phyloP scores from a whole-genome alignment of 2,329 filamentous ascomycete species.

The Fusarium proliferatum region DNA sequence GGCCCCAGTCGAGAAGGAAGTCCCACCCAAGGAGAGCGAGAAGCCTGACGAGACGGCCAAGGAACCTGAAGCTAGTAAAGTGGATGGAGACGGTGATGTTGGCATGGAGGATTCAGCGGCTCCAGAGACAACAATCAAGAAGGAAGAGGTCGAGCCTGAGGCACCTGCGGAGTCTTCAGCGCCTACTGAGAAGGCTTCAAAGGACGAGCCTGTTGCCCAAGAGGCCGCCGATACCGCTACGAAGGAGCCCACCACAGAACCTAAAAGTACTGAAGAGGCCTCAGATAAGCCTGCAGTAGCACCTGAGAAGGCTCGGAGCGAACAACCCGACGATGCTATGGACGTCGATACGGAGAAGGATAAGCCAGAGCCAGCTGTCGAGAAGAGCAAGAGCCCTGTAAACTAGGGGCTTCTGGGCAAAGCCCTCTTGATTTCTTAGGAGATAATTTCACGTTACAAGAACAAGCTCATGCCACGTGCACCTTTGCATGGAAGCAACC shows the following conservation, averaged over 20 bases:
- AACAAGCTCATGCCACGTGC: constrained; percentile 20
- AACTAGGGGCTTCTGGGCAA: constrained; percentile 23
- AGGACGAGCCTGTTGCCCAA: constrained; percentile 26
- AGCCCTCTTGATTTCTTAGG: constrained; percentile 14
- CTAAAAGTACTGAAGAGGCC: constrained; percentile 33
- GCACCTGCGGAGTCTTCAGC: constrained; percentile 17
- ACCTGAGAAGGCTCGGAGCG: constrained; percentile 33
- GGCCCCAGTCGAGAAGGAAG: constrained; percentile 45
- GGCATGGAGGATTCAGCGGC: constrained; percentile 58
- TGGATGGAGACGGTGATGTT: constrained; percentile 63
- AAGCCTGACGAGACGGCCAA: constrained; percentile 24
- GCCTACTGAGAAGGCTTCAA: constrained; percentile 33
- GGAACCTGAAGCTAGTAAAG: constrained; percentile 41
- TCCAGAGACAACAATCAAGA: constrained; percentile 41
- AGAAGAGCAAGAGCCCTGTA: constrained; percentile 44
- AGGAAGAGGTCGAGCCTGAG: constrained; percentile 40
- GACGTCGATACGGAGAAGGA: constrained; percentile 51
- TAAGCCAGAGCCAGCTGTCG: constrained; percentile 40
- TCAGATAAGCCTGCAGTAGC: constrained; percentile 30
- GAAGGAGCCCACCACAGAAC: constrained; percentile 32
- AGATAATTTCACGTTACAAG: constrained; percentile 28
- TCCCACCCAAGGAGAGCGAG: constrained; percentile 37
- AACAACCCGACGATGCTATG: constrained; percentile 47
- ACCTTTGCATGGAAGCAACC: constrained; percentile 12
- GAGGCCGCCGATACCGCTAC: constrained; percentile 7